These are phyloP conservation scores for Lophium mytilinum DNA, from an alignment of 495 filamentous ascomycete species.

Conservation along the genomic window DNA sequence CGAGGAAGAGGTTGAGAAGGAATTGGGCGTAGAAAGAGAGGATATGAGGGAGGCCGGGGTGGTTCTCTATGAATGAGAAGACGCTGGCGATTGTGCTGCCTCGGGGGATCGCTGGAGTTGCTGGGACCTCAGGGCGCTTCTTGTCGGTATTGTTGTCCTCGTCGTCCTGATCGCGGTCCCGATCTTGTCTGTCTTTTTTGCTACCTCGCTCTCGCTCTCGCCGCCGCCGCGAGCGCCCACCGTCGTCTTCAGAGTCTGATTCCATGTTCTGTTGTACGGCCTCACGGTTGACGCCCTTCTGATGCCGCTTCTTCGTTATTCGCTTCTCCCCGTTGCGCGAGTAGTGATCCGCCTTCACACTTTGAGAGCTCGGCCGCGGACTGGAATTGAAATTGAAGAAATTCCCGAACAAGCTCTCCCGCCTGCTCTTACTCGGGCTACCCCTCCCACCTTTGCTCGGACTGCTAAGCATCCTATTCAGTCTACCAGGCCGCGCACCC, in stretches of 20 bases:
- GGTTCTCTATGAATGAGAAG: constrained; percentile 61
- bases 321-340: constrained; percentile 16
- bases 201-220: neutral
- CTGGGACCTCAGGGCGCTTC: too few relatives aligned
- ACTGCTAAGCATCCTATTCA: constrained; percentile 23
- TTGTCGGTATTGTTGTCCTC: neutral
- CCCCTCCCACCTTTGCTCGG: neutral
- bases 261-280: neutral
- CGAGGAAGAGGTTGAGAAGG: constrained; percentile 65
- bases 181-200: constrained; percentile 11
- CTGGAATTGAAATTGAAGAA: constrained; percentile 2
- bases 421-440: constrained; percentile 5
- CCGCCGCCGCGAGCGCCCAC: neutral
- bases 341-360: constrained; percentile 8
- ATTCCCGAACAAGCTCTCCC: constrained; percentile 2
- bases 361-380: constrained; percentile 6
- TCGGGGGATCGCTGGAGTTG: neutral
- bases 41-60: constrained; percentile 79
- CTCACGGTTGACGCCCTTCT: constrained; percentile 6
- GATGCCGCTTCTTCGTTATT: constrained; percentile 17
- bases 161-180: neutral
- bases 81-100: constrained; percentile 43
- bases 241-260: constrained; percentile 5
- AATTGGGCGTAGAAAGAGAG: constrained; percentile 81
- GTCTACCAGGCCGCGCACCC: constrained; percentile 30